Base-by-base conservation (phyloP, 208 protist genomes). In the Crithidia acanthocephali region DNA sequence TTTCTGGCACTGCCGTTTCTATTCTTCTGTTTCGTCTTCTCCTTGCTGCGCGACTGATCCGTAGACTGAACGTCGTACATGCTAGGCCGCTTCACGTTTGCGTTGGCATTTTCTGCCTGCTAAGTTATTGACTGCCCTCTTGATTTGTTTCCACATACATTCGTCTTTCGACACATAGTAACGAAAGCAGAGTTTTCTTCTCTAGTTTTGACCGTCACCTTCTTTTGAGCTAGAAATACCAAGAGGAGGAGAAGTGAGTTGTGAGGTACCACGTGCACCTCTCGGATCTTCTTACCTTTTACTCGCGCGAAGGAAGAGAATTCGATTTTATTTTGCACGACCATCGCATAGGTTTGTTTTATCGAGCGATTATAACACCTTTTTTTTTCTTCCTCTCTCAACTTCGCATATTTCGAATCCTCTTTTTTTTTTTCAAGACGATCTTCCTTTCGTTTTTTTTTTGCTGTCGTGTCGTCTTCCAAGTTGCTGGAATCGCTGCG, bases 141-240 rank as follows among this genome's bases (percentile, higher is more conserved):
- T n/a, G n/a, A n/a, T n/a, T n/a, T n/a, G n/a, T n/a, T n/a, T n/a
- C n/a, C n/a, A n/a, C n/a, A n/a, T n/a, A n/a, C n/a, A n/a, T n/a
- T n/a, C n/a, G n/a, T n/a, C n/a, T n/a, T n/a, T n/a, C n/a, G n/a
- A n/a, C n/a, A n/a, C n/a, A n/a, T n/a, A n/a, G n/a, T n/a, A n/a
- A n/a, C n/a, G n/a, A n/a, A n/a, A n/a, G n/a, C n/a, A n/a, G n/a
- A n/a, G n/a, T n/a, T n/a, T n/a, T n/a, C n/a, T n/a, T n/a, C n/a
- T n/a, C n/a, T n/a, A n/a, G n/a, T n/a, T n/a, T n/a, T n/a, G n/a
- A 44, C 37, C 37, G 13, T 44, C 37, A 44, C 37, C 68, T 73
- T 68, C 47, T 61, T 69, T 66, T 67, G 16, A 27, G 44, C 0
- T 42, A 55, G n/a, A 37, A 48, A 8, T 13, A 9, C 9, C 6